Evolutionary conservation across 495 filamentous ascomycete genomes (phyloP).

Genomic region (Achaetomiella virescens): DNA sequence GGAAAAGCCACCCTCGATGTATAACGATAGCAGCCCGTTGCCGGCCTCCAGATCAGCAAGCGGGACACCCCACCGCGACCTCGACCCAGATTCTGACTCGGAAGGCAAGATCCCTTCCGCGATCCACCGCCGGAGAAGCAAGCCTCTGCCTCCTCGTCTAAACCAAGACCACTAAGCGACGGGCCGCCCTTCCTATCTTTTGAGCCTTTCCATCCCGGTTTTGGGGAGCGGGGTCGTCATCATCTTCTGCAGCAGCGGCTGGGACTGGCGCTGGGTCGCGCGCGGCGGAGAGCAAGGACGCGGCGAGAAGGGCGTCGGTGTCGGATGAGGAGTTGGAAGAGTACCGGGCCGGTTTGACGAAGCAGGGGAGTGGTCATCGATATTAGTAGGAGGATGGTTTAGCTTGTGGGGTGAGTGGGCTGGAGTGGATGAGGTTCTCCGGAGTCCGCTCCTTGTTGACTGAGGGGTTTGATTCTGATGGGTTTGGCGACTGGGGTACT

Average conservation of each 20-base stretch:
- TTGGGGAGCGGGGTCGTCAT: slow-evolving; percentile 17
- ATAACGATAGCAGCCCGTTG: slow-evolving; percentile 18
- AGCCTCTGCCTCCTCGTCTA: slow-evolving; percentile 12
- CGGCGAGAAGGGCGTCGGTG: slow-evolving; percentile 24
- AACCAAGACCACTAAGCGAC: slow-evolving; percentile 16
- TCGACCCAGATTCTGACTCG: slow-evolving; percentile 12
- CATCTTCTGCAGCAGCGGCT: background rate
- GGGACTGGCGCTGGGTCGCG: background rate
- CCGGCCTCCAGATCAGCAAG: slow-evolving; percentile 32
- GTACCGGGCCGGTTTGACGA: slow-evolving; percentile 22
- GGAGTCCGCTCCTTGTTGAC: too few relatives aligned
- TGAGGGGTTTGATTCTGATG: too few relatives aligned
- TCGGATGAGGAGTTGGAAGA: slow-evolving; percentile 16
- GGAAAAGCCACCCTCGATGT: slow-evolving; percentile 34
- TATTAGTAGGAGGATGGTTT: slow-evolving; percentile 21
- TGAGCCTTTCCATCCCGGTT: slow-evolving; percentile 51
- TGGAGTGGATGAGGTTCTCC: too few relatives aligned
- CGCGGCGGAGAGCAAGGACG: background rate
- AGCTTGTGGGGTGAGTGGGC: background rate
- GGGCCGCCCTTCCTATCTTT: slow-evolving; percentile 27
- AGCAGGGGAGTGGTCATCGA: slow-evolving; percentile 32
- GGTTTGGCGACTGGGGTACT: too few relatives aligned
- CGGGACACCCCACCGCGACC: slow-evolving; percentile 22
- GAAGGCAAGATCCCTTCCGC: slow-evolving; percentile 43
- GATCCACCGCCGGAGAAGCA: slow-evolving; percentile 32